Percentiles rank a stretch among this genome's conserved stretches.
Evolutionary conservation across 2,329 filamentous ascomycete genomes (phyloP).

Genomic region (Talaromyces sp.): DNA sequence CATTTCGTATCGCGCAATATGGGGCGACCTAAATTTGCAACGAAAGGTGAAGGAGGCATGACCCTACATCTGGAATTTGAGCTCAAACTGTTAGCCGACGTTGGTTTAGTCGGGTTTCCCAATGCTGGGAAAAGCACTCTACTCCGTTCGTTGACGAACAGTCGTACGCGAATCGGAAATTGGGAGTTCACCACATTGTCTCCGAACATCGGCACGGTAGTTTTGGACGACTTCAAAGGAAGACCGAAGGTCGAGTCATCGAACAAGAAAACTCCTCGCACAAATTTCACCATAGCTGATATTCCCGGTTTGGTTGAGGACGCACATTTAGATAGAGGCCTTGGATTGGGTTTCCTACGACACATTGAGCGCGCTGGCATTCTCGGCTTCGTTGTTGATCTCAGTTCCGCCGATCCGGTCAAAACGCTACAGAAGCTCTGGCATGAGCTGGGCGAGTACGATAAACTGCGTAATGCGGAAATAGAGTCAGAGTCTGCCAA

Average conservation of each 20-base stretch:
- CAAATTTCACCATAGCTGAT: conserved; percentile 88
- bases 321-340: conserved; percentile 85
- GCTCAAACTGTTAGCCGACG: conserved; percentile 90
- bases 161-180: conserved; percentile 81
- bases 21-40: conserved; percentile 80
- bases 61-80: conserved; percentile 81
- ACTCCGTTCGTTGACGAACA: conserved; percentile 81
- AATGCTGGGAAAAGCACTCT: conserved; percentile 97
- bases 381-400: conserved; percentile 88
- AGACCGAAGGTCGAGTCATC: conserved; percentile 58
- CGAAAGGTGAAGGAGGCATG: conserved; percentile 76
- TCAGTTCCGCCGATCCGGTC: conserved; percentile 76
- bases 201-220: conserved; percentile 93
- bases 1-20: conserved; percentile 80
- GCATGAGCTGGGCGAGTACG: conserved; percentile 87
- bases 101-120: conserved; percentile 89
- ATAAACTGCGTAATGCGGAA: conserved; percentile 73
- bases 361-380: conserved; percentile 93
- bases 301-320: conserved; percentile 92
- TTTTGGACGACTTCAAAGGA: conserved; percentile 82
- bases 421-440: conserved; percentile 76
- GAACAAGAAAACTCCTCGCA: conserved; percentile 58
- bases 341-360: conserved; percentile 86
- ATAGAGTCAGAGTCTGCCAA: conserved; percentile 60
- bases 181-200: conserved; percentile 97